Percentiles rank a stretch among this genome's conserved stretches.
Conservation (phyloP, 805 yeast species). For the Cyberlindnera xylosilytica region DNA sequence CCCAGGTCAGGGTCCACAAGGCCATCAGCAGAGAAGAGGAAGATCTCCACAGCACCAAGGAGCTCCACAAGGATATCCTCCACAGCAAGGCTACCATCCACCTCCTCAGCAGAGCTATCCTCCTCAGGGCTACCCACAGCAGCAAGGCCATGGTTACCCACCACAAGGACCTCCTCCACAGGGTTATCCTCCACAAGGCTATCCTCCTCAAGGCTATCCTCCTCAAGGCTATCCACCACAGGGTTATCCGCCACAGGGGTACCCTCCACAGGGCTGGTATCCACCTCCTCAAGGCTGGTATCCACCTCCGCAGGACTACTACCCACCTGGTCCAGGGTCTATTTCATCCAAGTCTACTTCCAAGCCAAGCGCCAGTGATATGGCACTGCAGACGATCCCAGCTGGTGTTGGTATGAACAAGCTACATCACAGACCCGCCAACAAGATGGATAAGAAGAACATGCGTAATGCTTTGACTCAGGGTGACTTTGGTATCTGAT, state of each 20-base stretch:
- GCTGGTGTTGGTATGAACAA: constrained; percentile 40
- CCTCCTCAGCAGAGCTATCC: constrained; percentile 8
- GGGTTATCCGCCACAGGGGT: constrained; percentile 21
- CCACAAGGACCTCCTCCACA: constrained; percentile 1
- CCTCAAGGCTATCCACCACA: constrained; percentile 26
- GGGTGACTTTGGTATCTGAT: constrained; percentile 64
- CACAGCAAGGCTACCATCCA: constrained; percentile 12
- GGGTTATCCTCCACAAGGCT: constrained; percentile 22
- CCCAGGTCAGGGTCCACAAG: constrained; percentile 4
- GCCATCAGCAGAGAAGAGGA: constrained; percentile 5
- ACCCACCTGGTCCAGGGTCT: constrained; percentile 13
- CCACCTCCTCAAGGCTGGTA: constrained; percentile 14
- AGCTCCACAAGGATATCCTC: constrained; percentile 16
- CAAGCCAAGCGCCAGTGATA: constrained; percentile 33
- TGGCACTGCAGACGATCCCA: constrained; percentile 47
- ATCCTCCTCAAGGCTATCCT: constrained; percentile 7
- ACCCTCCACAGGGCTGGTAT: constrained; percentile 22
- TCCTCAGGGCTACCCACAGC: neutral
- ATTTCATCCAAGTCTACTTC: constrained; percentile 8
- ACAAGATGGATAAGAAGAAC: constrained; percentile 46
- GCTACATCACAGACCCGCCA: constrained; percentile 39
- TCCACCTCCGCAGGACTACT: constrained; percentile 19
- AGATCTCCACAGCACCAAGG: constrained; percentile 14
- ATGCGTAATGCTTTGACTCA: constrained; percentile 63
- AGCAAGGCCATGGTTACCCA: neutral